A percentile compares a stretch with the other conserved stretches of the same genome.
Conservation (phyloP, 2,329 filamentous ascomycete species). For the Onygenales sp. region DNA sequence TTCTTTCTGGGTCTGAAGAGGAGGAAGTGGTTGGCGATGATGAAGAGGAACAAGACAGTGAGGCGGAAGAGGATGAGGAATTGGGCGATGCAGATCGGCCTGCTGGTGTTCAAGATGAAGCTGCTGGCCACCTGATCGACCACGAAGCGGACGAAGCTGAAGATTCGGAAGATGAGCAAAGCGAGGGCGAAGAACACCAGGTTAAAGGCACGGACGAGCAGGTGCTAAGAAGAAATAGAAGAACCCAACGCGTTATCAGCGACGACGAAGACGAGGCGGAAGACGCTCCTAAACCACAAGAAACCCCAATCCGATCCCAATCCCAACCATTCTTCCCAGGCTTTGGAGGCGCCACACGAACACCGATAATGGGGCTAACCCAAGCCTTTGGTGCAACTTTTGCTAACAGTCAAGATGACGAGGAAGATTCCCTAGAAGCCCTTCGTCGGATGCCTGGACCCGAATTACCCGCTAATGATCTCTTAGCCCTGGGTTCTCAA, state of each 20-base stretch:
- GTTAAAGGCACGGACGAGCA: conserved; percentile 32
- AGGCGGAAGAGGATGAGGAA: conserved; percentile 13
- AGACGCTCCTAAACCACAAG: conserved; percentile 22
- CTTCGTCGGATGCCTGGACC: conserved; percentile 44
- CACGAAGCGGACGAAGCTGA: conserved; percentile 35
- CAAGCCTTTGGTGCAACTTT: conserved; percentile 89
- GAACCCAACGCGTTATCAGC: conserved; percentile 49
- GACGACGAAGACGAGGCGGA: conserved; percentile 55
- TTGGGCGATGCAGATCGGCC: conserved; percentile 14
- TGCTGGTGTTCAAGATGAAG: conserved; percentile 8
- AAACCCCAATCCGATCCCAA: conserved; percentile 19
- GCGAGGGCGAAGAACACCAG: conserved; percentile 16
- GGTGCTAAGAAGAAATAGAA: conserved; percentile 43
- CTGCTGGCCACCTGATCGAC: conserved; percentile 18
- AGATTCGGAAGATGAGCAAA: conserved; percentile 18
- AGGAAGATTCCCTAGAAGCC: conserved; percentile 42
- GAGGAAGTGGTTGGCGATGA: conserved; percentile 17
- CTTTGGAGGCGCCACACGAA: conserved; percentile 40
- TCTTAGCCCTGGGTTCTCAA: conserved; percentile 53
- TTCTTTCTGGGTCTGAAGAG: conserved; percentile 13
- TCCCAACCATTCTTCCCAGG: conserved; percentile 55
- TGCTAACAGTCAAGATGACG: conserved; percentile 48
- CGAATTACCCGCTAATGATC: conserved; percentile 47
- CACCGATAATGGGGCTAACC: conserved; percentile 58
- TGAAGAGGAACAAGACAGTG: conserved; percentile 13